Conservation (phyloP, 2,329 filamentous ascomycete species). For the Colletotrichum cordylinicola region DNA sequence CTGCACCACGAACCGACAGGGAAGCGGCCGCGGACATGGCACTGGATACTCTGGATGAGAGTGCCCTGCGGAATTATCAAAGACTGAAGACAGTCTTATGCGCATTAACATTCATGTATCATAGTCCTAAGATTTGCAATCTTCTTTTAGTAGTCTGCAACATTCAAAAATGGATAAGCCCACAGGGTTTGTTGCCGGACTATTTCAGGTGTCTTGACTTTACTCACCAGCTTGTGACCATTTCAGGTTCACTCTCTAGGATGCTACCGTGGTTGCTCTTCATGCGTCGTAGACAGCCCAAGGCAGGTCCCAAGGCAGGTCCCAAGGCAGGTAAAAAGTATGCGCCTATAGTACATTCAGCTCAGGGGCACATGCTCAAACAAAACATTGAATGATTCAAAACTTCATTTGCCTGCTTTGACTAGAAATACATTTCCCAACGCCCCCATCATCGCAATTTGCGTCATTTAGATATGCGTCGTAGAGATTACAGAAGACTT, state of each 20-base stretch:
- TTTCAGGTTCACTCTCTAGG: too few species aligned
- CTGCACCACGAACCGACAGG: constrained; percentile 2
- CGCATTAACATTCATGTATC: not conserved
- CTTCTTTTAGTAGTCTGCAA: too few species aligned
- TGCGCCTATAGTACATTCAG: fast-evolving
- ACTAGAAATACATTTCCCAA: not conserved
- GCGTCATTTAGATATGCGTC: not conserved
- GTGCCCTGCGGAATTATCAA: not conserved
- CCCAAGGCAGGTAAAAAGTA: too few species aligned
- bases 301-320: too few species aligned
- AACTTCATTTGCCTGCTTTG: constrained; percentile 6
- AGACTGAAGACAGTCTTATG: not conserved
- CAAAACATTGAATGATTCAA: too few species aligned
- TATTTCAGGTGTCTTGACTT: too few species aligned
- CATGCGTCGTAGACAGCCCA: too few species aligned
- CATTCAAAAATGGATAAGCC: too few species aligned
- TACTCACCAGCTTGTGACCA: too few species aligned
- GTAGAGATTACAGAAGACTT: not conserved
- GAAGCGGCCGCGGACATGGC: not conserved
- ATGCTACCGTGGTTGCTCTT: too few species aligned
- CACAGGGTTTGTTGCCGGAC: too few species aligned
- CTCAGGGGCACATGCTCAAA: fast-evolving
- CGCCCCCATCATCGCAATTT: not conserved
- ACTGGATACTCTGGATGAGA: constrained; percentile 1
- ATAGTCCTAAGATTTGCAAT: too few species aligned